phyloP scores from a whole-genome alignment of 2,329 filamentous ascomycete species.

The Xylaria sp. region DNA sequence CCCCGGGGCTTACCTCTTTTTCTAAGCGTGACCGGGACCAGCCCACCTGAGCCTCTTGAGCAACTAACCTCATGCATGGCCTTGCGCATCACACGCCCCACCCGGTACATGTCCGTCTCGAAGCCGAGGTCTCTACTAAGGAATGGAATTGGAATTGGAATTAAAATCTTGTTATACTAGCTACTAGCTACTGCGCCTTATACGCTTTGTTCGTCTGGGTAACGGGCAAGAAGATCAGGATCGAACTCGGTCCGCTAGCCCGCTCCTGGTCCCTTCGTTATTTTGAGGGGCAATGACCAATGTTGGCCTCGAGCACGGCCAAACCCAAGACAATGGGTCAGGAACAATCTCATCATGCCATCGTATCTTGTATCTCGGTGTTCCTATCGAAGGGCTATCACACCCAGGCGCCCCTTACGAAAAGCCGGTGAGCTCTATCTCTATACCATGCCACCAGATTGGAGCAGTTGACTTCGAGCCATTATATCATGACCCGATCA shows the following conservation, averaged over 20 bases:
- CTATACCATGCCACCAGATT: conserved; percentile 5
- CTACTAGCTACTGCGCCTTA: background rate
- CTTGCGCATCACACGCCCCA: conserved; percentile 25
- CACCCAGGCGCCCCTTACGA: background rate
- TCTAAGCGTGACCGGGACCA: conserved; percentile 19
- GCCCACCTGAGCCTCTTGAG: conserved; percentile 32
- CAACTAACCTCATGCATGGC: conserved; percentile 17
- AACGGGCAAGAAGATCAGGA: background rate
- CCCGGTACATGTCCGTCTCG: conserved; percentile 15
- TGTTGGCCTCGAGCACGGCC: background rate
- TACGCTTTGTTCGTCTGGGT: background rate
- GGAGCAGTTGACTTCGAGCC: conserved; percentile 6
- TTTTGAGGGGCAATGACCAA: background rate
- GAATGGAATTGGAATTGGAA: too few relatives aligned
- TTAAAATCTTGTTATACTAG: background rate
- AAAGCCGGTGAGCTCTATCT: background rate
- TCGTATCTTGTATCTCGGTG: background rate
- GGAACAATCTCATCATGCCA: background rate
- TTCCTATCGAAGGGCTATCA: background rate
- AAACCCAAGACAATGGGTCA: background rate
- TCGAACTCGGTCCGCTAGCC: conserved; percentile 7
- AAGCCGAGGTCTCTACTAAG: conserved; percentile 7
- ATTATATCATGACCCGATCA: conserved; percentile 10
- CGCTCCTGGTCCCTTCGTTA: background rate
- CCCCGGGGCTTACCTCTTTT: background rate